Base-by-base conservation (phyloP, 1,139 yeast species). In the Candida labiduridarum region DNA sequence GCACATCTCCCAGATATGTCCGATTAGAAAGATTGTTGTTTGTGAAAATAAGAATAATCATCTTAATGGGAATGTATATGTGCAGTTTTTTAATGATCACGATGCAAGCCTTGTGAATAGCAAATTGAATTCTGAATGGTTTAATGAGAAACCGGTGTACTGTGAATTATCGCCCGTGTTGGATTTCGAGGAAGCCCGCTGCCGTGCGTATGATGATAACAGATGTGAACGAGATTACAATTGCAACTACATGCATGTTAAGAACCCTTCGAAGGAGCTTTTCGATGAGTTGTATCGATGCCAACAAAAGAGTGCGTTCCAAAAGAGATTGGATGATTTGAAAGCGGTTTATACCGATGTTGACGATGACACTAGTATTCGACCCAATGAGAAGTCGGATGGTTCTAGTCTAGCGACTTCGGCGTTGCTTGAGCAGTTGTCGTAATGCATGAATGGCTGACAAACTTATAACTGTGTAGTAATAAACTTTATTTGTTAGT, bases 221-320 rank as follows among this genome's bases (percentile, higher is more conserved):
- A 71, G 71, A 30, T 92, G 98, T 65, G 79, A 77, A 27, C 78
- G 98, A 63, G 94, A 91, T 1, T 90, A 87, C 31, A 79, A 80
- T 60, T 92, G 98, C 67, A 92, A 92, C 67, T 90, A 89, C 66
- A 87, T 91, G 80, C 98, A 92, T 66, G 78, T 87, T 1, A 76
- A 85, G 56, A 70, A 78, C 38, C 92, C 96, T 0, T 67, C 80
- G 1, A 62, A 64, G 12, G 70, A 63, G 16, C 61, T 86, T 33
- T 67, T 72, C 44, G 64, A 63, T 18, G 69, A 68, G 16, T 63
- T 87, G 50, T 63, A 60, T 53, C 59, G 58, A 48, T 66, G 74
- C 4, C 84, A 75, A 56, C 71, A 68, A 36, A 76, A 72, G 61
- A 59, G 63, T 40, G 59, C 59, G 10, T 46, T 61, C 15, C 34